These are phyloP conservation scores for Pseudozyma thailandica DNA, from an alignment of 1,284 basidiomycete species.

Conservation along the genomic window DNA sequence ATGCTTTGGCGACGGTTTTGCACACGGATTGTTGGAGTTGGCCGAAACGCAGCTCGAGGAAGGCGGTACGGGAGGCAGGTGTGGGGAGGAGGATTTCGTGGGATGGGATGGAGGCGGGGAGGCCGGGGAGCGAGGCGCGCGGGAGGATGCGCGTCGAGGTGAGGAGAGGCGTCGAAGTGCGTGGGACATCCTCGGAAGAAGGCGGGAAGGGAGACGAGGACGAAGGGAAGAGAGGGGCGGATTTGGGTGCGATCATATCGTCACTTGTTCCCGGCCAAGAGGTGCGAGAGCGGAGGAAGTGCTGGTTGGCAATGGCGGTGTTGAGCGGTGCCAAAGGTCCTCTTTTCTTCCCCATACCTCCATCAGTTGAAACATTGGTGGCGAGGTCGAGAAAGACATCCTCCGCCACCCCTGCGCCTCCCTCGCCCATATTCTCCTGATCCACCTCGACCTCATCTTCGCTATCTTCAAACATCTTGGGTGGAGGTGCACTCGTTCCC, in stretches of 20 bases:
- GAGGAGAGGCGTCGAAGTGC: constrained; percentile 21
- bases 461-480: constrained; percentile 25
- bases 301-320: constrained; percentile 44
- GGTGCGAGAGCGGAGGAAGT: constrained; percentile 21
- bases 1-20: constrained; percentile 72
- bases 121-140: constrained; percentile 13
- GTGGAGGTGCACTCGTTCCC: background rate
- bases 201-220: background rate
- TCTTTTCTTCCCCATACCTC: background rate
- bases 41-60: constrained; percentile 65
- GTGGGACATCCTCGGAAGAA: constrained; percentile 7
- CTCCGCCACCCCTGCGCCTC: background rate
- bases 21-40: constrained; percentile 71
- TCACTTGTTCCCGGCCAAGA: constrained; percentile 2
- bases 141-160: constrained; percentile 6
- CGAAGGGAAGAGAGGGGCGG: constrained; percentile 43
- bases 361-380: background rate
- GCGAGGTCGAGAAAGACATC: constrained; percentile 7
- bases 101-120: background rate
- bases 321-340: constrained; percentile 40
- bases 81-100: constrained; percentile 35
- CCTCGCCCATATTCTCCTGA: background rate
- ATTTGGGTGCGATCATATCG: constrained; percentile 26
- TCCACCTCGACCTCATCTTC: background rate
- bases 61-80: constrained; percentile 52